Evolutionary conservation across 2,329 filamentous ascomycete species (phyloP).

Genomic region (Diplodia scrobiculata): DNA sequence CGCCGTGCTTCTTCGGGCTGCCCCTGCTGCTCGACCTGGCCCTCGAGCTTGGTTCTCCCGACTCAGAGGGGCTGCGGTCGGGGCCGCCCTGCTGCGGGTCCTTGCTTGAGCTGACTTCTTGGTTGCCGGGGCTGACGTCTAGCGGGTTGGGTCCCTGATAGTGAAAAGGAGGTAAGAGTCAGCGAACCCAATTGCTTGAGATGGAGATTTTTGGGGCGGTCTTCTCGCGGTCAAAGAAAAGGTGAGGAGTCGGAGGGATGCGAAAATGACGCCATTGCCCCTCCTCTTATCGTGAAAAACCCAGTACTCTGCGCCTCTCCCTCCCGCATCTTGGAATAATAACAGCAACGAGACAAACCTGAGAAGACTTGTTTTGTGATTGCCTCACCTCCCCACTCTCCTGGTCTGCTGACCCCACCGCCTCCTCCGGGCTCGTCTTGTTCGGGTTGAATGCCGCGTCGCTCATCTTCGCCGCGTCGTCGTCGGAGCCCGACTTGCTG

Average conservation of each 20-base stretch:
- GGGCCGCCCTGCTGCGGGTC: constrained; percentile 48
- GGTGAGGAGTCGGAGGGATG: not conserved
- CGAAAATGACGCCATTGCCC: too few species aligned
- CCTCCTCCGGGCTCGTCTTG: constrained; percentile 67
- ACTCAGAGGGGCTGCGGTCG: constrained; percentile 43
- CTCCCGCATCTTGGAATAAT: not conserved
- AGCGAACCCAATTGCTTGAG: not conserved
- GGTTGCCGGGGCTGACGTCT: constrained; percentile 63
- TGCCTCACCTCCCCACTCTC: constrained; percentile 38
- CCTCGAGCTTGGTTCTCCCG: constrained; percentile 44
- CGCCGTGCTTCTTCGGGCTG: constrained; percentile 32
- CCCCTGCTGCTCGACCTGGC: constrained; percentile 42
- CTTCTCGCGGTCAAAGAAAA: not conserved
- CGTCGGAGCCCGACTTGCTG: constrained; percentile 66
- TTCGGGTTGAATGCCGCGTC: constrained; percentile 69
- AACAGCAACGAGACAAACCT: constrained; percentile 28
- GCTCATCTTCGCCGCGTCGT: constrained; percentile 56
- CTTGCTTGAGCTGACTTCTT: constrained; percentile 57
- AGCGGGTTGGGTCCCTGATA: constrained; percentile 53
- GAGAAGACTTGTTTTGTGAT: not conserved
- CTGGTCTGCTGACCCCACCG: constrained; percentile 48
- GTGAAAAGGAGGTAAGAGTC: not conserved
- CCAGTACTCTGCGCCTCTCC: too few species aligned
- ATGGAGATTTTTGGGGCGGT: too few species aligned
- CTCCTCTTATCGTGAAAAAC: too few species aligned